Evolutionary conservation across 441 rosid species (phyloP).

Genomic region (Eruca vesicaria): DNA sequence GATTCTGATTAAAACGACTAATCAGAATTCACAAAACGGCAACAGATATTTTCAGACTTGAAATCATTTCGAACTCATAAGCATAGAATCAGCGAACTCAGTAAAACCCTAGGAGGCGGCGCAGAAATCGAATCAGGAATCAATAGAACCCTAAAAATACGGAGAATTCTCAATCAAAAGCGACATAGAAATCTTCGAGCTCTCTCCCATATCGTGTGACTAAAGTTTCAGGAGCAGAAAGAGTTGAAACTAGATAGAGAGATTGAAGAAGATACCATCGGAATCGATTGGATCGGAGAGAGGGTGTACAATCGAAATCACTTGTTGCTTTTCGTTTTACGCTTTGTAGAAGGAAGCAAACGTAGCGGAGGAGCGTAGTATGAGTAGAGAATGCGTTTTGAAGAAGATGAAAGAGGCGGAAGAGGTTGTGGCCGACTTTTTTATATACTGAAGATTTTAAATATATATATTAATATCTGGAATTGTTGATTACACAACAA

Average conservation of each 20-base stretch:
- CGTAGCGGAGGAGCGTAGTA: slow-evolving; percentile 9
- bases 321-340: not conserved
- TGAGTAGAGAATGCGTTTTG: slow-evolving; percentile 4
- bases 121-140: not conserved
- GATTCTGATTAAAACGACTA: slow-evolving; percentile 17
- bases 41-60: not conserved
- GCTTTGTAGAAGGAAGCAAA: slow-evolving; percentile 13
- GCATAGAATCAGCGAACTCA: not conserved
- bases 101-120: not conserved
- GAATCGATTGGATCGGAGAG: slow-evolving; percentile 5
- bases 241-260: not conserved
- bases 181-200: not conserved
- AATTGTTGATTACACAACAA: not conserved
- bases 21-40: slow-evolving; percentile 15
- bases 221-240: slow-evolving; percentile 1
- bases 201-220: not conserved
- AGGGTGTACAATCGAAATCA: not conserved
- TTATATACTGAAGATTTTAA: slow-evolving; percentile 6
- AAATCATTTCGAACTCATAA: not conserved
- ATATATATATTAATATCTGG: not conserved
- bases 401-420: slow-evolving; percentile 29
- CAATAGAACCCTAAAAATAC: slow-evolving; percentile 7
- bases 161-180: not conserved
- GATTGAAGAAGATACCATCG: slow-evolving; percentile 25
- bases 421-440: slow-evolving; percentile 7